Evolutionary conservation across 495 filamentous ascomycete species (phyloP).

Genomic region (Cercophora newfieldiana): DNA sequence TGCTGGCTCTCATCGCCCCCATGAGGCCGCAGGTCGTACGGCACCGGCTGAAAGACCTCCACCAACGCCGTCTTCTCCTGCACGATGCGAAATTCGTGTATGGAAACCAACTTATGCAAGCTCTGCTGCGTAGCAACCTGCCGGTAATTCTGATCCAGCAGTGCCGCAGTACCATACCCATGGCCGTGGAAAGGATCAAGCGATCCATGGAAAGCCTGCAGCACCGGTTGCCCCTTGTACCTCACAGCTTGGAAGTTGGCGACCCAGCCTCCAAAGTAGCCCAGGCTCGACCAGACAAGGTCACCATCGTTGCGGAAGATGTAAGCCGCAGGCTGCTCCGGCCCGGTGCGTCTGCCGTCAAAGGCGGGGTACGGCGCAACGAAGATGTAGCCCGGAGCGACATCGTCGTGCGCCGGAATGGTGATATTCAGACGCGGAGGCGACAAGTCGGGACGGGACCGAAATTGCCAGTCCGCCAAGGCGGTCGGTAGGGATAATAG

Average conservation of each 20-base stretch:
- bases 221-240: constrained; percentile 45
- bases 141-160: constrained; percentile 32
- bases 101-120: constrained; percentile 5
- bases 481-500: not conserved
- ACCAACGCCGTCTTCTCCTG: constrained; percentile 14
- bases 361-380: constrained; percentile 47
- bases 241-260: constrained; percentile 38
- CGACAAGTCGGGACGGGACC: constrained; percentile 50
- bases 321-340: constrained; percentile 49
- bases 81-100: constrained; percentile 19
- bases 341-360: constrained; percentile 38
- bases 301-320: constrained; percentile 52
- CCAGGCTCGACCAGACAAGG: constrained; percentile 51
- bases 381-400: constrained; percentile 49
- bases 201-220: constrained; percentile 49
- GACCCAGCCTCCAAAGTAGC: constrained; percentile 47
- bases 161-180: constrained; percentile 38
- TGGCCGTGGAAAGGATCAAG: constrained; percentile 49
- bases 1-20: not conserved
- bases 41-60: constrained; percentile 3
- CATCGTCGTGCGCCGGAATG: constrained; percentile 43
- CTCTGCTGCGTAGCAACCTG: constrained; percentile 43
- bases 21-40: constrained; percentile 5
- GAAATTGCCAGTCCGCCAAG: constrained; percentile 50
- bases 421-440: constrained; percentile 53